These are phyloP conservation scores for Vitis hybrid DNA, from an alignment of 177 flowering plant genomes.

Conservation along the genomic window DNA sequence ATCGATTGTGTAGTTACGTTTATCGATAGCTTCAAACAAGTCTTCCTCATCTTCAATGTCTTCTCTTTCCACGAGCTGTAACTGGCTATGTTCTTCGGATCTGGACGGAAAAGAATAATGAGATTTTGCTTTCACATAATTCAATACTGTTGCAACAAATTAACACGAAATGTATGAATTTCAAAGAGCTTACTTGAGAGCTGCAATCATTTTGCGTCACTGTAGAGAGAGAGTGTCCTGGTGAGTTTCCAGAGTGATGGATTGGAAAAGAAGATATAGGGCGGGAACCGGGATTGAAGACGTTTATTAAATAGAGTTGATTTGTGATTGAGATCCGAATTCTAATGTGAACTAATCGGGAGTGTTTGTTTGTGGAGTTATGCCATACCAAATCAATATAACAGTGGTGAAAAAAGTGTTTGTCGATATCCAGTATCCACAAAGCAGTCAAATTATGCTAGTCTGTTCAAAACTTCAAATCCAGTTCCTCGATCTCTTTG, in stretches of 20 bases:
- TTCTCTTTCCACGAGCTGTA: conserved; percentile 79
- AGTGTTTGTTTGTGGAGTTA: background rate
- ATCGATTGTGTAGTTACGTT: conserved; percentile 39
- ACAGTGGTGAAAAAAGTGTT: no score
- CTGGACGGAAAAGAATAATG: conserved; percentile 21
- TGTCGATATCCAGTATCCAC: no score
- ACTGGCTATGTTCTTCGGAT: conserved; percentile 60
- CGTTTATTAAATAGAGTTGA: background rate
- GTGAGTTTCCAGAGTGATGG: background rate
- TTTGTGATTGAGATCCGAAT: background rate
- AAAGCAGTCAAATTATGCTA: no score
- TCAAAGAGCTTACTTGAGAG: conserved; percentile 33
- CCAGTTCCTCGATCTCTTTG: no score
- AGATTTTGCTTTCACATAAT: background rate
- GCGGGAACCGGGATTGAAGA: conserved; percentile 11
- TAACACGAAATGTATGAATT: no score
- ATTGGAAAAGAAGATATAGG: background rate
- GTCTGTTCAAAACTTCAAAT: no score
- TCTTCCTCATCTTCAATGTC: conserved; percentile 88
- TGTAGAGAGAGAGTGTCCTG: conserved; percentile 1
- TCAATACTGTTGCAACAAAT: no score
- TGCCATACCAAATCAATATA: no score
- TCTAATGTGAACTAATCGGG: background rate
- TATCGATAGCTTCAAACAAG: conserved; percentile 83
- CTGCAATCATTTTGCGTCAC: conserved; percentile 26